Evolutionary conservation across 345 rosid genomes (phyloP), one percentile per base, ranked within the genome.

Genomic region (Streptanthus diversifolius): DNA sequence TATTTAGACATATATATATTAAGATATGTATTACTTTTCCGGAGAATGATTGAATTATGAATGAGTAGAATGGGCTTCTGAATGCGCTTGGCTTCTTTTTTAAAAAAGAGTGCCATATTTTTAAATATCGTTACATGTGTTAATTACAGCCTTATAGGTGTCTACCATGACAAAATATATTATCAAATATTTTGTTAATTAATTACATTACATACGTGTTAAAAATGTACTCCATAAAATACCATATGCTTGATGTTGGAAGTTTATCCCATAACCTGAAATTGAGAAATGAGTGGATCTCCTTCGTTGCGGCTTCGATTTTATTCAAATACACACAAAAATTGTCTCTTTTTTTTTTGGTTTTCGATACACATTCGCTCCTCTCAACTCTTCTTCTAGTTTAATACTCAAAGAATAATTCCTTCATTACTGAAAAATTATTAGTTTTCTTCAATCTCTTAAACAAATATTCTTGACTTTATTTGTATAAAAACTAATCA

Each of bases 241-340:
- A 54, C 37, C 36, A 54, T 19, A 55, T 17, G 61, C 61, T 15
- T 55, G 47, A 35, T n/a, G 27, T 41, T 43, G 12, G 43, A 14
- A 41, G 44, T 19, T 19, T 68, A 43, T 8, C 54, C 1, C 30
- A 55, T 3, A 21, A 21, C 56, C 21, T 44, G 19, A 21, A 21
- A 19, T 2, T 55, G 43, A 66, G 59, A 70, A 60, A 35, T 18
- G 62, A 22, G 76, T 62, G 69, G 77, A 54, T 45, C 37, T 53
- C 27, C 14, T 64, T 32, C 36, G 39, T 73, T 36, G 63, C 62
- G 63, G 76, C 66, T 59, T 59, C 74, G 49, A 45, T 35, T 59
- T 60, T 59, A 0, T 24, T 35, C 48, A n/a, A 58, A 33, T 1
- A 2, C 48, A 21, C 47, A 35, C 3, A 2, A 37, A 47, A 52